Evolutionary conservation across 352 stramenopile genomes (phyloP), one percentile per base, ranked within the genome.

Genomic region (Globisporangium okanoganense): DNA sequence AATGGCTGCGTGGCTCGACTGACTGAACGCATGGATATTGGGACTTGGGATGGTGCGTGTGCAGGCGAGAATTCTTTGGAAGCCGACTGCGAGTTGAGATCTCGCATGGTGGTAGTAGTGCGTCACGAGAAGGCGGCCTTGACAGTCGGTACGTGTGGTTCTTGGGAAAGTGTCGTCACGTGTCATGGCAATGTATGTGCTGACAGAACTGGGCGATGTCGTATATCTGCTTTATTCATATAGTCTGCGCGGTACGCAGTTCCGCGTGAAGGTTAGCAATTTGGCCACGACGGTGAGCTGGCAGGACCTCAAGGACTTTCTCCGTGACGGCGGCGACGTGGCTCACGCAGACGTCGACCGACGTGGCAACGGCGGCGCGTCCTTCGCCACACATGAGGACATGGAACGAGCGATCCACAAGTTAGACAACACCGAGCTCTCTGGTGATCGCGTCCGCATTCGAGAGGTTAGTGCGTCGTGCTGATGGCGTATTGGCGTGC

Each of bases 241-340:
- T 44, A 82, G 76, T 5, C 70, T 72, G 35, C 66, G 65, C 8
- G 68, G 78, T 22, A 89, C 81, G 12, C 73, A 82, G 44, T 79
- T 82, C 55, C 79, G 84, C 22, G 68, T 91, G 24, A 64, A 58
- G 0, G 56, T 94, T 38, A 72, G 48, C 47, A 69, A 80, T 9
- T 29, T 94, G 38, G 69, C 78, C 7, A 57, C 61, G 6, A 60
- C 62, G 0, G 78, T 86, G 57, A 90, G 72, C 14, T 79, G 67
- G 70, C 71, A 81, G 58, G 84, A 91, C 40, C 67, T 92, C 27
- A 88, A 90, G 58, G 77, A 87, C 58, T 85, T 88, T 55, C 62
- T 92, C 2, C 72, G 71, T 2, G 66, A 73, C 40, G 77, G 71
- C 0, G 80, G 75, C 27, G 84, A 92, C 54, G 82, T 92, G 20